Conservation (phyloP, 345 rosid species). For the Arabis alpina region DNA sequence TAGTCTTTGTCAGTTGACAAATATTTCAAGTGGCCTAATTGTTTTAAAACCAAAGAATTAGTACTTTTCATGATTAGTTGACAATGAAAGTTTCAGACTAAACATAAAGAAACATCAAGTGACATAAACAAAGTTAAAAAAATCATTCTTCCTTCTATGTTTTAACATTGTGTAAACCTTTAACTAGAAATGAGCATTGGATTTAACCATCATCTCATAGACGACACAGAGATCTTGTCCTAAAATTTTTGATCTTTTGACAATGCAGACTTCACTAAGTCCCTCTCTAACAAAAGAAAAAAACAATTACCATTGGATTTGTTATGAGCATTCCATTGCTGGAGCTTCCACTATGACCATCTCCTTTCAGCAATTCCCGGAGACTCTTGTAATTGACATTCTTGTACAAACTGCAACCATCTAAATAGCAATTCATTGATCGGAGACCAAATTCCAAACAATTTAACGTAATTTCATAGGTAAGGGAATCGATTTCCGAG, state of each 20-base stretch:
- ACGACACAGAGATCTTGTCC: neutral
- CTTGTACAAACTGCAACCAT: too few relatives aligned
- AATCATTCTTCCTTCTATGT: neutral
- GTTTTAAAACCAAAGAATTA: slow-evolving; percentile 8
- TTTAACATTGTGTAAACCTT: neutral
- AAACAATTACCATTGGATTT: too few relatives aligned
- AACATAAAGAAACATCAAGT: neutral
- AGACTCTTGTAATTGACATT: too few relatives aligned
- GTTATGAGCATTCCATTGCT: too few relatives aligned
- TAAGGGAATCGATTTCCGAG: too few relatives aligned
- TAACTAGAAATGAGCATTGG: neutral
- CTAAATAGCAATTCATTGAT: too few relatives aligned
- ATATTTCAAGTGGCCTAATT: slow-evolving; percentile 21
- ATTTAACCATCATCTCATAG: neutral
- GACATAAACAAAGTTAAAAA: slow-evolving; percentile 1
- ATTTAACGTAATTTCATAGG: too few relatives aligned
- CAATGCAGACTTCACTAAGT: neutral
- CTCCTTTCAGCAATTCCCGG: too few relatives aligned
- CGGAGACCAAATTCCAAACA: too few relatives aligned
- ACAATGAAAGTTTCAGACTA: slow-evolving; percentile 32
- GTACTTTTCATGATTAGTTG: slow-evolving; percentile 11
- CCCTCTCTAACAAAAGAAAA: neutral
- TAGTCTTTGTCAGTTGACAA: neutral
- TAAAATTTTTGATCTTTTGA: neutral
- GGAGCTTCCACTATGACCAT: too few relatives aligned